Evolutionary conservation across 306 rosid genomes (phyloP), one percentile per base, ranked within the genome.

Genomic region (Trifolium dubium): DNA sequence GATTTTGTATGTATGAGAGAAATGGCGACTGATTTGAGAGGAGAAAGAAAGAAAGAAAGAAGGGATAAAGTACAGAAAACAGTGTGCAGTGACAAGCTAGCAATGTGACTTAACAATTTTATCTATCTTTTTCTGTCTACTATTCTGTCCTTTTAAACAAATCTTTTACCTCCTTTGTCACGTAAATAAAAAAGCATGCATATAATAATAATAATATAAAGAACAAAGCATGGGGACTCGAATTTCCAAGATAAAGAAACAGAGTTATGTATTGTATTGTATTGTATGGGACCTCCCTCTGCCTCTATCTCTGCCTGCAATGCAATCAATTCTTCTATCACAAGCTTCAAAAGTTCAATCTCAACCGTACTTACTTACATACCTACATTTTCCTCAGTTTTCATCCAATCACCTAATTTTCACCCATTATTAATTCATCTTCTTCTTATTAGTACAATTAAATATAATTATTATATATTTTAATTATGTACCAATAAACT

Each of bases 81-180:
- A 56, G 63, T 19, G 17, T 30, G 79, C 49, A 75, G 55, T 63
- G 89, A 23, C 76, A 81, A 74, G 90, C 63, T 82, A 85, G 90
- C 63, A 84, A 85, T 81, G 90, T 89, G 94, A 91, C 97, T 77
- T 62, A 78, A 91, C 88, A 79, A 84, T 70, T 79, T 41, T 66
- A 49, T 85, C 70, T 72, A 59, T 44, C 75, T 77, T 71, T 68
- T 59, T 59, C 66, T 60, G 23, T 23, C 11, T 14, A n/a, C 78
- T 64, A 60, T 31, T 73, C 84, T 86, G 83, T 62, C 65, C 82
- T 62, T 79, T 10, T 58, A 5, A 34, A 34, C 29, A 79, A 79
- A 88, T 89, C 89, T 89, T 89, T 91, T 91, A 81, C 80, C 94
- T 79, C 73, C 94, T 91, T 81, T 59, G 32, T 85, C 82, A 91